Conservation (phyloP, 805 yeast species). For the Hanseniaspora osmophila region DNA sequence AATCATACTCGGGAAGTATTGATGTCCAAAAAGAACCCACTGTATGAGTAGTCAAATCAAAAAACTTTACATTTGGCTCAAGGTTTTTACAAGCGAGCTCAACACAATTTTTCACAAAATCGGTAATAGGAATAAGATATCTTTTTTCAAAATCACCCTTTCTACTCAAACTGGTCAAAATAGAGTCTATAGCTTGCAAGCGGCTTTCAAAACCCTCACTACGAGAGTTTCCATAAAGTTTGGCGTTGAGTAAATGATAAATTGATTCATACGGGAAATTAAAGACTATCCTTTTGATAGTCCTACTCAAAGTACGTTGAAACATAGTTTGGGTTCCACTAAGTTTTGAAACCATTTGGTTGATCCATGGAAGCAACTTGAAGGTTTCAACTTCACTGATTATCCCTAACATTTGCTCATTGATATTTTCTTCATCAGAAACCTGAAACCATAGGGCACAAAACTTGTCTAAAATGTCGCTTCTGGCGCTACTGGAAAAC, state of each 20-base stretch:
- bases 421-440: conserved; percentile 31
- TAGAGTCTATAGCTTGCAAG: conserved; percentile 35
- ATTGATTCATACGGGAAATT: conserved; percentile 64
- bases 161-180: conserved; percentile 30
- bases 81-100: conserved; percentile 35
- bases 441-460: conserved; percentile 75
- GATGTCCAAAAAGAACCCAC: conserved; percentile 47
- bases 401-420: conserved; percentile 25
- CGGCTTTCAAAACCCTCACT: not conserved
- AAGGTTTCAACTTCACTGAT: conserved; percentile 36
- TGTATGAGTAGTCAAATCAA: conserved; percentile 22
- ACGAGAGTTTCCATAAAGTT: conserved; percentile 22
- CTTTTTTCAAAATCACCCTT: conserved; percentile 14
- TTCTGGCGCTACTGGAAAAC: conserved; percentile 29
- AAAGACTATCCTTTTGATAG: conserved; percentile 33
- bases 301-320: conserved; percentile 36
- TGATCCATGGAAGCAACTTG: conserved; percentile 66
- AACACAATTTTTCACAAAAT: conserved; percentile 37
- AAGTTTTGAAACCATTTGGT: conserved; percentile 65
- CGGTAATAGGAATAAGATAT: conserved; percentile 32
- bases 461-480: conserved; percentile 55
- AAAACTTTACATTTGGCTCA: conserved; percentile 12
- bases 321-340: conserved; percentile 35
- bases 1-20: conserved; percentile 25
- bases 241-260: conserved; percentile 45